Conservation (phyloP, 2,329 filamentous ascomycete genomes). For the Orbilia quercus region DNA sequence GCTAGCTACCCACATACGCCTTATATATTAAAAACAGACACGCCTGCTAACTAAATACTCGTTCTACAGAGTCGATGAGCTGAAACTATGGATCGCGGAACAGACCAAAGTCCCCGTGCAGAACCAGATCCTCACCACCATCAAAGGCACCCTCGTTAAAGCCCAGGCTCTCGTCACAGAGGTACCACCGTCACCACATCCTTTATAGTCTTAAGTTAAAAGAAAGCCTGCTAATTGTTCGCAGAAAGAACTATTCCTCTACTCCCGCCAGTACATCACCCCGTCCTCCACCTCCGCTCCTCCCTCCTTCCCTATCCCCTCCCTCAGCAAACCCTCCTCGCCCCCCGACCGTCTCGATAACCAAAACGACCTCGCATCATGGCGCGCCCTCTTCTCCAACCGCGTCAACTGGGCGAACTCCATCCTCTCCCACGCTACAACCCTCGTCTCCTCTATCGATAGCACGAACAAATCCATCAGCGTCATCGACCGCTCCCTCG, state of each 20-base stretch:
- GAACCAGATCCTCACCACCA: slow-evolving; percentile 87
- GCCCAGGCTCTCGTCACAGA: slow-evolving; percentile 82
- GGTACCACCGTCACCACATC: slow-evolving; percentile 65
- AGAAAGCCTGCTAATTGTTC: too few relatives aligned
- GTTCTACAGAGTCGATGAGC: slow-evolving; percentile 76
- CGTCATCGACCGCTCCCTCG: slow-evolving; percentile 80
- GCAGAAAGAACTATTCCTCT: slow-evolving; percentile 89
- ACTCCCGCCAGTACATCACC: slow-evolving; percentile 81
- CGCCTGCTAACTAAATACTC: background rate
- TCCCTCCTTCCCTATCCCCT: slow-evolving; percentile 69
- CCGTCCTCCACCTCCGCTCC: slow-evolving; percentile 66
- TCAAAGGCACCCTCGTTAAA: slow-evolving; percentile 84
- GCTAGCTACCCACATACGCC: slow-evolving; percentile 36
- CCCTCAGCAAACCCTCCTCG: slow-evolving; percentile 70
- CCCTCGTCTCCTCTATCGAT: slow-evolving; percentile 71
- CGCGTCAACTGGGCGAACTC: slow-evolving; percentile 82
- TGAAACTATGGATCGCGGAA: slow-evolving; percentile 82
- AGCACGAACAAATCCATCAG: slow-evolving; percentile 78
- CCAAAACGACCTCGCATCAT: slow-evolving; percentile 83
- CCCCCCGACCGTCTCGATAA: slow-evolving; percentile 84
- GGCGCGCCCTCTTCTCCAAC: slow-evolving; percentile 85
- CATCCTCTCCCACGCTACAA: slow-evolving; percentile 75
- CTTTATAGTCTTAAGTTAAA: too few relatives aligned
- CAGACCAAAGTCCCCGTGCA: slow-evolving; percentile 78
- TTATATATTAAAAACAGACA: background rate